Evolutionary conservation across 73 alveolate genomes (phyloP).

Genomic region (Tetrahymena malaccensis): DNA sequence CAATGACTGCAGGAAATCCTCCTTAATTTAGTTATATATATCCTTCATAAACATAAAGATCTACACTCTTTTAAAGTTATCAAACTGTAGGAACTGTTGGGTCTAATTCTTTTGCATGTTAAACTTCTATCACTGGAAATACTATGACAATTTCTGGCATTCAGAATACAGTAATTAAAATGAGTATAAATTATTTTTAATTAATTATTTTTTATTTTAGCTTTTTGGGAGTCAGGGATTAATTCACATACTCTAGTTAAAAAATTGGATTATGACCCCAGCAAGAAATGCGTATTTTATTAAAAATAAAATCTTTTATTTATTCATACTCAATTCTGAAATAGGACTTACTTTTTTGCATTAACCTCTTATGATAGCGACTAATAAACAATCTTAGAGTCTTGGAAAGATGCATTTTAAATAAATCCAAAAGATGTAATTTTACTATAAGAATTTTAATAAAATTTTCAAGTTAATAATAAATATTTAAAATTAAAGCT

Average conservation of each 20-base stretch:
- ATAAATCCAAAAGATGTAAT: slow-evolving; percentile 5
- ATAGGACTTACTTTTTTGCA: slow-evolving; percentile 31
- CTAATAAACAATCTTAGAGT: not conserved
- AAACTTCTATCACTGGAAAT: not conserved
- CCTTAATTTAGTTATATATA: not conserved
- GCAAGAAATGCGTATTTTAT: slow-evolving; percentile 11
- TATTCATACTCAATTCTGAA: not conserved
- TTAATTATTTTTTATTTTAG: not conserved
- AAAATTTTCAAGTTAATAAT: not conserved
- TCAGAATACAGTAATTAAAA: not conserved
- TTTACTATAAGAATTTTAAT: not conserved
- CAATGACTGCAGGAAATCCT: not conserved
- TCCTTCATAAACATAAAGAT: not conserved
- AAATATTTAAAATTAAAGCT: no score
- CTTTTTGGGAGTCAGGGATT: not conserved
- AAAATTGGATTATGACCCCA: not conserved
- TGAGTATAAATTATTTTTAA: not conserved
- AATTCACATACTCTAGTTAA: not conserved
- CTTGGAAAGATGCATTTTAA: slow-evolving; percentile 2
- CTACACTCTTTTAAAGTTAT: not conserved
- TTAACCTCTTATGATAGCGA: slow-evolving; percentile 13
- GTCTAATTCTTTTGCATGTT: not conserved
- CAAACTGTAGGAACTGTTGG: not conserved
- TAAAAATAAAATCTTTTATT: not conserved
- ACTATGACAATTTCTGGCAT: not conserved